Evolutionary conservation across 2,329 filamentous ascomycete genomes (phyloP).

Genomic region (Colletotrichum eremochloae): DNA sequence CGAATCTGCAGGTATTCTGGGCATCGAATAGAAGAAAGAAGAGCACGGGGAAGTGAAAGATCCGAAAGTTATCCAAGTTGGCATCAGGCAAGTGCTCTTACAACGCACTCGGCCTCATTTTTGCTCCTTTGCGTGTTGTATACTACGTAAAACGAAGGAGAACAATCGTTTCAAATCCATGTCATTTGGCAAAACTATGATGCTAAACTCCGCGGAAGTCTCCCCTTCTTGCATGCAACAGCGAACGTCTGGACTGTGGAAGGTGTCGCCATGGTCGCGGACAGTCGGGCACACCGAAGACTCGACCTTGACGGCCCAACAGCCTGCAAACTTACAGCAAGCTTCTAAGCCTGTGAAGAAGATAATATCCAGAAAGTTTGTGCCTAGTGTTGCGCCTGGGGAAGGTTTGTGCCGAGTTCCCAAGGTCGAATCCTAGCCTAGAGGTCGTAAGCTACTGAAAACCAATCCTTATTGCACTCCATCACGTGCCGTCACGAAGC

Average conservation of each 20-base stretch:
- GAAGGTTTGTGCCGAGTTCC: constrained; percentile 67
- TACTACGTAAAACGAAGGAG: too few relatives aligned
- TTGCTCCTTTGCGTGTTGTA: too few relatives aligned
- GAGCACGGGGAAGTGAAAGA: too few relatives aligned
- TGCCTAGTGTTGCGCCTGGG: constrained; percentile 60
- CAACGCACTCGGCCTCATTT: too few relatives aligned
- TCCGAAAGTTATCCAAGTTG: neutral
- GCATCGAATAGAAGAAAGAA: neutral
- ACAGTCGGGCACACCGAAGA: constrained; percentile 62
- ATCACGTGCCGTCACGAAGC: constrained; percentile 50
- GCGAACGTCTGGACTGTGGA: constrained; percentile 44
- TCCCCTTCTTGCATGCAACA: neutral
- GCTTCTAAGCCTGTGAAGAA: constrained; percentile 63
- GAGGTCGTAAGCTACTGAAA: too few relatives aligned
- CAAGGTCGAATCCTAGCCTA: constrained; percentile 23
- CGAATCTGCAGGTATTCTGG: neutral
- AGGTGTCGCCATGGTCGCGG: constrained; percentile 68
- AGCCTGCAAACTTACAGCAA: constrained; percentile 60
- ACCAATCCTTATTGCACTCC: constrained; percentile 20
- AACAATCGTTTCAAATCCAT: too few relatives aligned
- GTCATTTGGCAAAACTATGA: neutral
- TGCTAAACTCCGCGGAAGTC: neutral
- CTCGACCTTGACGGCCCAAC: constrained; percentile 67
- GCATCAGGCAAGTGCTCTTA: too few relatives aligned
- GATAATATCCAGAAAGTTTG: constrained; percentile 65